Conservation (phyloP, 192 early-diverging fungal species). For the Coemansia sp. region DNA sequence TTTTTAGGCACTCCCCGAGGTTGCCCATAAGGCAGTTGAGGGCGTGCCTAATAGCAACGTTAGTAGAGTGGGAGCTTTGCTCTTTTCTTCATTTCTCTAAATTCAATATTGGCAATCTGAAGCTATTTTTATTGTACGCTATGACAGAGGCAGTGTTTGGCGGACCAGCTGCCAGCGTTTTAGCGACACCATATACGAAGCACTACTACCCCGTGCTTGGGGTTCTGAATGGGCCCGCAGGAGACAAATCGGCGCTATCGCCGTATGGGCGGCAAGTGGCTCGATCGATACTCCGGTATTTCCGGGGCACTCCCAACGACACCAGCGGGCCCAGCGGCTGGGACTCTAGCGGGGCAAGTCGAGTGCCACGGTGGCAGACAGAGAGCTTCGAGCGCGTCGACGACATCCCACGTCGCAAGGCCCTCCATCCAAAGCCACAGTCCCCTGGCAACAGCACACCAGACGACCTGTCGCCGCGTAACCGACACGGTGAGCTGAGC, state of each 20-base stretch:
- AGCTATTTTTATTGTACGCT: neutral
- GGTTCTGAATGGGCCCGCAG: slow-evolving; percentile 21
- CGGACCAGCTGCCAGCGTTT: slow-evolving; percentile 3
- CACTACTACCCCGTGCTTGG: slow-evolving; percentile 49
- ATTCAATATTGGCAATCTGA: neutral
- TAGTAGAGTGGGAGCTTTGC: neutral
- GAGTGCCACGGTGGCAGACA: slow-evolving; percentile 31
- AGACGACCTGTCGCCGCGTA: slow-evolving; percentile 5
- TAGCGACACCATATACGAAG: slow-evolving; percentile 18
- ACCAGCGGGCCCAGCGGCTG: neutral
- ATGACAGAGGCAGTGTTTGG: slow-evolving; percentile 19
- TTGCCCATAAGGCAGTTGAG: no score
- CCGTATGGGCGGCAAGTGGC: slow-evolving; percentile 36
- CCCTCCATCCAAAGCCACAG: neutral
- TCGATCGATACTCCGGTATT: slow-evolving; percentile 33
- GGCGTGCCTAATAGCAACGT: no score
- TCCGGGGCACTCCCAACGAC: slow-evolving; percentile 16
- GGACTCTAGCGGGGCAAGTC: neutral
- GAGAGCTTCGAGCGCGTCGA: slow-evolving; percentile 27
- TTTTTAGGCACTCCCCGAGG: no score
- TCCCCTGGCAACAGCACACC: neutral
- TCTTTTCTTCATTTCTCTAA: neutral
- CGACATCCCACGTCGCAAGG: slow-evolving; percentile 36
- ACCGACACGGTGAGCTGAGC: slow-evolving; percentile 6
- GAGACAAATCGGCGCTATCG: slow-evolving; percentile 3